Evolutionary conservation across 768 basidiomycete species (phyloP), one percentile per base, ranked within the genome.

Genomic region (Kwoniella shandongensis): DNA sequence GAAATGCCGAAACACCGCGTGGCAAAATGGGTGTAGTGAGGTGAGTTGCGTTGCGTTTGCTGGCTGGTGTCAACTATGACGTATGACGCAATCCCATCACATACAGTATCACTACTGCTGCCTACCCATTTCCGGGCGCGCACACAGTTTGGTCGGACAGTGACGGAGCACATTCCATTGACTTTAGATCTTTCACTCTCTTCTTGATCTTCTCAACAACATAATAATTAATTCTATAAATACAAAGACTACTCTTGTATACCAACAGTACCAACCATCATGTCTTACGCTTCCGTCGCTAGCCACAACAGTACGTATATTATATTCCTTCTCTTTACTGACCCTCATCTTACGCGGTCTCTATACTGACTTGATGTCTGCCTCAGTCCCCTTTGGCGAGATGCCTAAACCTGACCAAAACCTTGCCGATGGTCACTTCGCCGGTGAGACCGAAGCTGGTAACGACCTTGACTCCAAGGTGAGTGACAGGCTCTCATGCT

Each of bases 261-360:
- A 40, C 41, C 27, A 46, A 35, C 54, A 30, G 29, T 29, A 42
- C 41, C 38, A 30, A 50, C 48, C 27, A 69, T 36, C 41, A 88
- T 88, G 86, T 87, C 86, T 54, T 89, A 88, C 82, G 87, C 88
- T 22, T 78, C 82, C 29, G 82, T 86, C 68, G 82, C 85, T 57
- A 82, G 83, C 25, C 78, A 81, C 60, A 84, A 88, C 76, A 81
- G 81, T 80, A 65, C 47, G 74, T 74, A 6, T 26, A 12, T 11
- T 13, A 32, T 32, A 6, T 32, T 13, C 7, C 32, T 32, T 13
- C 6, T 13, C n/a, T 20, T 38, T 27, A 44, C 46, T 30, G 12
- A 44, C 41, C 10, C 17, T 29, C 42, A 46, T 44, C 44, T 45
- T 44, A 6, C 38, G 39, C 23, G 30, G 26, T n/a, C 3, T 44